Percentiles rank a stretch among this genome's conserved stretches.
Conservation (phyloP, 805 yeast genomes). For the Ogataea nonfermentans region DNA sequence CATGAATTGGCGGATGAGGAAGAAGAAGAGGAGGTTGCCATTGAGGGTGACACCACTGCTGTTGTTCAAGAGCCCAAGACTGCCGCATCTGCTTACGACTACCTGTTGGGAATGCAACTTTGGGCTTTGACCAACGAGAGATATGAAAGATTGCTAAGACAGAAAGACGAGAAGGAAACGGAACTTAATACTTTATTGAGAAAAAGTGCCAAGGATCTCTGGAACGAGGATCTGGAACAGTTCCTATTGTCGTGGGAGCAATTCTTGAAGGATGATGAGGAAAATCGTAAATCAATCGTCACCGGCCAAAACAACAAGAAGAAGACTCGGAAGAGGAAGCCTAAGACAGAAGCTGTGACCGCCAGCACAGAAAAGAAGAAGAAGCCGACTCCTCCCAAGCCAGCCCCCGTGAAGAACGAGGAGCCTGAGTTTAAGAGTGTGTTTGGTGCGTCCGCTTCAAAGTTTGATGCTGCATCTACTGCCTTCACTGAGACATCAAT, state of each 20-base stretch:
- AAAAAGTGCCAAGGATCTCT: slow-evolving; percentile 78
- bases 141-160: slow-evolving; percentile 74
- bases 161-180: slow-evolving; percentile 66
- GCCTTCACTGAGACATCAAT: slow-evolving; percentile 21
- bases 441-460: slow-evolving; percentile 32
- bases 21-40: slow-evolving; percentile 39
- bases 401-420: slow-evolving; percentile 1
- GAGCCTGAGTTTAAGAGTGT: slow-evolving; percentile 32
- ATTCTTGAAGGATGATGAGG: slow-evolving; percentile 65
- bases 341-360: slow-evolving; percentile 18
- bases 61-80: slow-evolving; percentile 45
- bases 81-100: slow-evolving; percentile 70
- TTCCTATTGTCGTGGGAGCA: slow-evolving; percentile 65
- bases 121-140: slow-evolving; percentile 92
- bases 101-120: slow-evolving; percentile 85
- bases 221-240: slow-evolving; percentile 80
- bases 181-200: slow-evolving; percentile 67
- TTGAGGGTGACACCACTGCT: slow-evolving; percentile 37
- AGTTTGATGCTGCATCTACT: slow-evolving; percentile 24
- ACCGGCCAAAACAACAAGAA: slow-evolving; percentile 45
- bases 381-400: slow-evolving; percentile 16
- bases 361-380: slow-evolving; percentile 5
- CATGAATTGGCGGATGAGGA: slow-evolving; percentile 37
- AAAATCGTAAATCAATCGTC: slow-evolving; percentile 51
- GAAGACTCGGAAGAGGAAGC: slow-evolving; percentile 33